phyloP scores from a whole-genome alignment of 2,329 filamentous ascomycete species.

The Aspergillus texensis region DNA sequence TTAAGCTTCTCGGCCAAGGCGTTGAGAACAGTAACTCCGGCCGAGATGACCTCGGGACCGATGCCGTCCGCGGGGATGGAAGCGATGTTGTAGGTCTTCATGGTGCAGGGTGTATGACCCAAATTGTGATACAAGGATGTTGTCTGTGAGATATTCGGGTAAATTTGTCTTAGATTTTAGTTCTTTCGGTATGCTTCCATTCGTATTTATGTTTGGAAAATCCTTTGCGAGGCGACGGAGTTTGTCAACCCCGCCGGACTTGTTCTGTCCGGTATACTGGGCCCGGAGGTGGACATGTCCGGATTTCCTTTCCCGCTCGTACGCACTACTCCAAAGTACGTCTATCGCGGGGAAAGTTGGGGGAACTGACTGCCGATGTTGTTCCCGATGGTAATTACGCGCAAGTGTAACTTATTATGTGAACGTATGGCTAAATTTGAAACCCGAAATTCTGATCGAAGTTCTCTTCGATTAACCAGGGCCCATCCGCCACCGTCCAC shows the following conservation, averaged over 20 bases:
- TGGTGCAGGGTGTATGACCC: background rate
- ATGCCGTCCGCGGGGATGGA: conserved; percentile 71
- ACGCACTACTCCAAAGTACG: background rate
- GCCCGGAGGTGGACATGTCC: background rate
- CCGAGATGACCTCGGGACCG: conserved; percentile 67
- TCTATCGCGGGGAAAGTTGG: background rate
- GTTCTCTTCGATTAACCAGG: conserved; percentile 36
- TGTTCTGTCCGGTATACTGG: background rate
- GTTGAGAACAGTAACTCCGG: conserved; percentile 64
- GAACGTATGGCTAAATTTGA: background rate
- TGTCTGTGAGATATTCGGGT: background rate
- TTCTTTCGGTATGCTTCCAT: background rate
- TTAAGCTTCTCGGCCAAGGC: conserved; percentile 46
- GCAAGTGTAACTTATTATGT: background rate
- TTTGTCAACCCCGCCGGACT: background rate
- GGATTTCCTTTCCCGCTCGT: background rate
- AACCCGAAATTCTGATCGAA: conserved; percentile 1
- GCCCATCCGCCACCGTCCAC: conserved; percentile 38
- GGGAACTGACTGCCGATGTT: background rate
- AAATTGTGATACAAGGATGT: background rate
- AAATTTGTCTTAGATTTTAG: background rate
- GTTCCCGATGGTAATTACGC: background rate
- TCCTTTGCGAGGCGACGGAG: background rate
- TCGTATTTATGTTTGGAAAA: conserved; percentile 1
- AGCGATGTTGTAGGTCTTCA: conserved; percentile 56